Percentiles rank a stretch among this genome's conserved stretches.
These are phyloP conservation scores for Salix purpurea DNA, from an alignment of 345 rosid genomes.

Conservation along the genomic window DNA sequence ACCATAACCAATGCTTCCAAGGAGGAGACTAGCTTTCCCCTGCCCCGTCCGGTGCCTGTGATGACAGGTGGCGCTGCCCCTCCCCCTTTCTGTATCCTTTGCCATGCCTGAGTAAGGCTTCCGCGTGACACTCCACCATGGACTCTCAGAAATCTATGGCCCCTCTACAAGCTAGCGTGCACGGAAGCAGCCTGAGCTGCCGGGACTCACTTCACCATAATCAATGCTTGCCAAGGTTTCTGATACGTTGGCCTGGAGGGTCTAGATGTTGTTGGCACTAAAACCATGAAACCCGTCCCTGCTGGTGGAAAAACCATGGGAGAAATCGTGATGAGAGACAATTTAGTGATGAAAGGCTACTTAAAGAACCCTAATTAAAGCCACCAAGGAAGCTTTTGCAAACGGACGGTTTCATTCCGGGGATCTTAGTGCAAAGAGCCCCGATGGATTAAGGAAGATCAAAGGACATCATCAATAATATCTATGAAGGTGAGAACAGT, in stretches of 20 bases:
- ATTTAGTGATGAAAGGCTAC: slow-evolving; percentile 83
- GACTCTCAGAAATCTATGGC: slow-evolving; percentile 88
- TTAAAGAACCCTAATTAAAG: slow-evolving; percentile 64
- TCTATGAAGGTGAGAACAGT: slow-evolving; percentile 92
- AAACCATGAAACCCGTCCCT: slow-evolving; percentile 61
- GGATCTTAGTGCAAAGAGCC: slow-evolving; percentile 83
- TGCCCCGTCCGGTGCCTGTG: slow-evolving; percentile 70
- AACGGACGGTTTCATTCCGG: slow-evolving; percentile 89
- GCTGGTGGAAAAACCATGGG: slow-evolving; percentile 80
- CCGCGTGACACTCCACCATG: slow-evolving; percentile 77
- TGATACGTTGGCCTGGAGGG: slow-evolving; percentile 60
- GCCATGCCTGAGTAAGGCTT: slow-evolving; percentile 75
- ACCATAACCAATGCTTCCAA: slow-evolving; percentile 65
- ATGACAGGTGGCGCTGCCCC: slow-evolving; percentile 95
- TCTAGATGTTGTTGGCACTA: slow-evolving; percentile 62
- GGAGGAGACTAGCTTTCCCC: slow-evolving; percentile 73
- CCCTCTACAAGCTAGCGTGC: slow-evolving; percentile 67
- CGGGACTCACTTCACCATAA: slow-evolving; percentile 62
- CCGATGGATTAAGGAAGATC: slow-evolving; percentile 85
- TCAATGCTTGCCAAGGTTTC: slow-evolving; percentile 93
- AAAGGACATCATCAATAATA: slow-evolving; percentile 68
- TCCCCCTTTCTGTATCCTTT: slow-evolving; percentile 63
- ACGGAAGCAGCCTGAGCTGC: slow-evolving; percentile 65
- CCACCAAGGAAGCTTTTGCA: slow-evolving; percentile 69
- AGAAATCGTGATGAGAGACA: slow-evolving; percentile 82